These are phyloP conservation scores for Bipolaris gigantea DNA, from an alignment of 2,329 filamentous ascomycete genomes.

Conservation along the genomic window DNA sequence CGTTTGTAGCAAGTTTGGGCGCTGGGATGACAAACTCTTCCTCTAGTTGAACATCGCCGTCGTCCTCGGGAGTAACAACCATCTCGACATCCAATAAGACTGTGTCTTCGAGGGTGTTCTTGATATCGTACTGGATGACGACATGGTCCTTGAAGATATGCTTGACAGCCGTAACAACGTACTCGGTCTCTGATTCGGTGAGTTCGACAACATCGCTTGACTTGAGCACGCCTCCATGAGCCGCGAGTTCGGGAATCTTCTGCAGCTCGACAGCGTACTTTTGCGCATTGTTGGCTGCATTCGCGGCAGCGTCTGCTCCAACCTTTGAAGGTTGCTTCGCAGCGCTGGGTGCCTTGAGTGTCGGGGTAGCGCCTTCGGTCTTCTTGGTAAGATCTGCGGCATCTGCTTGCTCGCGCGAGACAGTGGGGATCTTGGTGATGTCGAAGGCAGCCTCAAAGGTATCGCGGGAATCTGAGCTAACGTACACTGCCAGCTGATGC, in stretches of 20 bases:
- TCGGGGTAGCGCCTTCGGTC: conserved; percentile 87
- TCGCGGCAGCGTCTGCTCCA: conserved; percentile 73
- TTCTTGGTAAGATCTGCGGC: conserved; percentile 97
- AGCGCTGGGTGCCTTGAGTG: conserved; percentile 87
- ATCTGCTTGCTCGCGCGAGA: conserved; percentile 92
- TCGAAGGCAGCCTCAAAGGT: conserved; percentile 88
- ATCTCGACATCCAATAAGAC: conserved; percentile 54
- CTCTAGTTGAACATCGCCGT: conserved; percentile 68
- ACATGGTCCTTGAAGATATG: conserved; percentile 98
- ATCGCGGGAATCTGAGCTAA: conserved; percentile 85
- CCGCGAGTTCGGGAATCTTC: conserved; percentile 86
- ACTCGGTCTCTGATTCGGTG: conserved; percentile 96
- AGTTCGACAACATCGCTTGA: conserved; percentile 84
- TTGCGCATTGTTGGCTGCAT: conserved; percentile 78
- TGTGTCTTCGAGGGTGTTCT: conserved; percentile 92
- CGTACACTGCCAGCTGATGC: conserved; percentile 96
- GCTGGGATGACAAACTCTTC: conserved; percentile 94
- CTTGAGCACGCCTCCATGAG: conserved; percentile 89
- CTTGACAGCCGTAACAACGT: conserved; percentile 90
- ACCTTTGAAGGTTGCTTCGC: conserved; percentile 71
- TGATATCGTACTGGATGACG: conserved; percentile 94
- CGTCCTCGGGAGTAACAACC: conserved; percentile 82
- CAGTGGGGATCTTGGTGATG: conserved; percentile 84
- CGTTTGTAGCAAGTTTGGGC: conserved; percentile 77
- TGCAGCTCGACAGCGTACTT: conserved; percentile 87